Evolutionary conservation across 116 monocot species (phyloP), one percentile per base, ranked within the genome.

Genomic region (Phalaenopsis hybrid): DNA sequence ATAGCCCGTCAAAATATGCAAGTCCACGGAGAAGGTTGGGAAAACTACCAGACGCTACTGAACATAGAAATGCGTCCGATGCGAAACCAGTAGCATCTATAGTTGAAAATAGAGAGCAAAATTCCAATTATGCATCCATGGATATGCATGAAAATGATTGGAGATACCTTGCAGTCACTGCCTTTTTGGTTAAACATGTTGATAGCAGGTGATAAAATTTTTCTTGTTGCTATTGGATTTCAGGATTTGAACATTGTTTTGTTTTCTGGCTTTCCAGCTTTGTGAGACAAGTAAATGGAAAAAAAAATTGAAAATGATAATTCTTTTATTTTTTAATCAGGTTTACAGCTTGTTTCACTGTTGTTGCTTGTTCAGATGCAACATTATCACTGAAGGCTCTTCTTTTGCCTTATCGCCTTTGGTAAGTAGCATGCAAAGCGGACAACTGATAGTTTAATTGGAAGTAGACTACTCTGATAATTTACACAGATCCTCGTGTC

Each of bases 81-180:
- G 23, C 44, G 46, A 67, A 59, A 55, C 78, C 82, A 57, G 78
- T 7, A 76, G 18, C 82, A 82, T 28, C 46, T n/a, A 77, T 84
- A 81, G 28, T 43, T 80, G 82, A 77, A 63, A 25, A 1, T 17
- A 78, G 31, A 37, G 68, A 69, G 44, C 43, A 37, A 41, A 81
- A 81, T 59, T 67, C 51, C 23, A 80, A 79, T 58, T 25, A 44
- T 59, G 11, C 13, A 25, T 31, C 78, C n/a, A 15, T 79, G 51
- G 84, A 86, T 89, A 86, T 85, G 75, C 79, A 82, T 76, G 91
- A 94, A 74, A 93, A 97, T 91, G 97, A 94, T 65, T 97, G 97
- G 97, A 87, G 97, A 88, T 97, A 97, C 80, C 81, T 97, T 82
- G 91, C 94, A 74, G 97, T 97, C 78, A 91, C 97, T 81, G 92